These are phyloP conservation scores for Talaromyces albobiverticillius DNA, from an alignment of 2,329 filamentous ascomycete species.

Conservation along the genomic window DNA sequence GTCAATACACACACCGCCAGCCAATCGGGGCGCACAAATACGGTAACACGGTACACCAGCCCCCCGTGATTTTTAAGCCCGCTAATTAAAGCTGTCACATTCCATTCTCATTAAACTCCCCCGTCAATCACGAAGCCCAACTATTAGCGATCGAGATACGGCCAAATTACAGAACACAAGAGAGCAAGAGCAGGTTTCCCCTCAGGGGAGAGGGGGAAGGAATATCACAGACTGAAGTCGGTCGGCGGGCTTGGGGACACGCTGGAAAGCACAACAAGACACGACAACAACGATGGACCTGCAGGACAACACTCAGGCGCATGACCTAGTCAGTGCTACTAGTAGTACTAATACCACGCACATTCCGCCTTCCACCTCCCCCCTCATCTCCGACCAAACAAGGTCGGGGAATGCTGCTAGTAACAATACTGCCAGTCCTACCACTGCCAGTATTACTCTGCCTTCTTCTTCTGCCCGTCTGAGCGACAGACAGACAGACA, in stretches of 20 bases:
- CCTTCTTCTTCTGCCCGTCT: not conserved
- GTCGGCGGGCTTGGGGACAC: too few species aligned
- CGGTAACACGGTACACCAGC: too few species aligned
- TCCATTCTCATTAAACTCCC: too few species aligned
- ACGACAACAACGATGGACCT: not conserved
- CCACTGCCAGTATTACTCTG: too few species aligned
- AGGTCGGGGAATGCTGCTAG: not conserved
- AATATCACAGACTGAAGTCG: too few species aligned
- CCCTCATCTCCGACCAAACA: not conserved
- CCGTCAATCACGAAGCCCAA: too few species aligned
- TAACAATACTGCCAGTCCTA: not conserved
- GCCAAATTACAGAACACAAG: too few species aligned
- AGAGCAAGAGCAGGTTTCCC: not conserved
- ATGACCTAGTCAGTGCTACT: not conserved
- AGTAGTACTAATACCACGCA: constrained; percentile 1
- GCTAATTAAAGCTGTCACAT: constrained; percentile 1
- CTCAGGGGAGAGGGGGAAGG: not conserved
- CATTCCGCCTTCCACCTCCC: constrained; percentile 2
- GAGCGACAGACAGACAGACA: not conserved
- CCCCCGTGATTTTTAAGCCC: too few species aligned
- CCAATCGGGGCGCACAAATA: too few species aligned
- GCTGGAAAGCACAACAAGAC: not conserved
- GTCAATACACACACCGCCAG: not conserved
- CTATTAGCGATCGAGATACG: too few species aligned
- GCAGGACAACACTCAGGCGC: not conserved